Base-by-base conservation (phyloP, 2,329 filamentous ascomycete genomes). In the Dissoconium aciculare region DNA sequence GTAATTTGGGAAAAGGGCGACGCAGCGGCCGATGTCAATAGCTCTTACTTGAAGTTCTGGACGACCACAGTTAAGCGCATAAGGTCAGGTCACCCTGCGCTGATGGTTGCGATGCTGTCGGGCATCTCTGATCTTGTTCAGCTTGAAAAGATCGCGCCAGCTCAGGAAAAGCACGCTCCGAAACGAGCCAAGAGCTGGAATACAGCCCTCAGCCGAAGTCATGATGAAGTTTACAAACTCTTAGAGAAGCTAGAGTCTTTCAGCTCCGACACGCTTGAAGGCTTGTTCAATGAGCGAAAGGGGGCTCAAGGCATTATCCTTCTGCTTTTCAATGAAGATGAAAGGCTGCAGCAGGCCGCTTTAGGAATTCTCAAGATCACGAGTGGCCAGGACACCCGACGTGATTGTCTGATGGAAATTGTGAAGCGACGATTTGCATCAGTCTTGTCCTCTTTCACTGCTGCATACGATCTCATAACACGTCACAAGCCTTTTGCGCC, bases 321-420 rank as follows among this genome's bases (percentile, higher is more conserved):
- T 4, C 68, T 82, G 11, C 70, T 94, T 5, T 74, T 94, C 33
- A 84, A 84, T 26, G 80, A 82, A 11, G 77, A 91, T 42, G 64
- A 78, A 33, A 68, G 74, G 35, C 75, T 89, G 17, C 83, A 82
- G 38, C 77, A 85, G 50, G 78, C 81, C 11, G 76, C 80, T 1
- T 69, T 85, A 5, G 78, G 84, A 42, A 61, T 95, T 15, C 68
- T 95, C 41, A 93, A 93, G 54, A 73, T 73, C 19, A 71, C 87
- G 45, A 89, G 81, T 19, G 70, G 69, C 5, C 73, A 91, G 52
- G 66, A 67, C 31, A 66, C 63, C 36, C 62, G 72, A 33, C 58
- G 66, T 38, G 71, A 75, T 40, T 72, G 71, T 11, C 57, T 78
- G 10, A 66, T 66, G 26, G 64, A 74, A 44, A 53, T 77, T n/a